phyloP scores from a whole-genome alignment of 495 filamentous ascomycete genomes.

The Penicillium manginii region DNA sequence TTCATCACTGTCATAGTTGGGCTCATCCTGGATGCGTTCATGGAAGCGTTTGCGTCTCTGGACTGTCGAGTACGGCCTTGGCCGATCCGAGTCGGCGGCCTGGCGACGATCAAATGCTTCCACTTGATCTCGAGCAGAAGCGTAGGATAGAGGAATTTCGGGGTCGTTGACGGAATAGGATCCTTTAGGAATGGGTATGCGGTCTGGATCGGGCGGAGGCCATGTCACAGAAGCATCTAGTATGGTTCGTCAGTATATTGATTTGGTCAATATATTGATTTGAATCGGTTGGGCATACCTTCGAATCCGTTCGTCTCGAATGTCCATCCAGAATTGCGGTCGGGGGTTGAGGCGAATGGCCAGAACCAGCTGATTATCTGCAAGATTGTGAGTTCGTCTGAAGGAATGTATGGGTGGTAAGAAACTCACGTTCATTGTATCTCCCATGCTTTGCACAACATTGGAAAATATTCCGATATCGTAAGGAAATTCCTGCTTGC shows the following conservation, averaged over 20 bases:
- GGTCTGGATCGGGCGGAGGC: constrained; percentile 92
- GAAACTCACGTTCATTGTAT: constrained; percentile 48
- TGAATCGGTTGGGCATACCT: constrained; percentile 43
- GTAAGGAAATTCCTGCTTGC: constrained; percentile 83
- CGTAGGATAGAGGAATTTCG: constrained; percentile 33
- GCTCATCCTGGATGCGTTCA: constrained; percentile 41
- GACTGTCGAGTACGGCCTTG: constrained; percentile 27
- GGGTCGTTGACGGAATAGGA: constrained; percentile 29
- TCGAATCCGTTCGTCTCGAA: constrained; percentile 91
- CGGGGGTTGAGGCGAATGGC: constrained; percentile 60
- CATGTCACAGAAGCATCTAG: constrained; percentile 61
- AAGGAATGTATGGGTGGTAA: no score
- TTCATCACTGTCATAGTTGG: constrained; percentile 42
- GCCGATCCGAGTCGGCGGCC: constrained; percentile 54
- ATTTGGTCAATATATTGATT: neutral
- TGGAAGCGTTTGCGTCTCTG: constrained; percentile 56
- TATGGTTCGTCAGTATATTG: neutral
- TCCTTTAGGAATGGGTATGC: constrained; percentile 57
- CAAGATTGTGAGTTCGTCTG: constrained; percentile 12
- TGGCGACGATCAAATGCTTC: constrained; percentile 62
- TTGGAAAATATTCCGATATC: constrained; percentile 89
- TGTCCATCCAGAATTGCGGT: constrained; percentile 60
- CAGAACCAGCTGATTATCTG: constrained; percentile 64
- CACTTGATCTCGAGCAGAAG: constrained; percentile 50
- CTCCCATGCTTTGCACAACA: constrained; percentile 74